Conservation (phyloP, 495 filamentous ascomycete genomes). For the Pyrenopolyporus hunteri region DNA sequence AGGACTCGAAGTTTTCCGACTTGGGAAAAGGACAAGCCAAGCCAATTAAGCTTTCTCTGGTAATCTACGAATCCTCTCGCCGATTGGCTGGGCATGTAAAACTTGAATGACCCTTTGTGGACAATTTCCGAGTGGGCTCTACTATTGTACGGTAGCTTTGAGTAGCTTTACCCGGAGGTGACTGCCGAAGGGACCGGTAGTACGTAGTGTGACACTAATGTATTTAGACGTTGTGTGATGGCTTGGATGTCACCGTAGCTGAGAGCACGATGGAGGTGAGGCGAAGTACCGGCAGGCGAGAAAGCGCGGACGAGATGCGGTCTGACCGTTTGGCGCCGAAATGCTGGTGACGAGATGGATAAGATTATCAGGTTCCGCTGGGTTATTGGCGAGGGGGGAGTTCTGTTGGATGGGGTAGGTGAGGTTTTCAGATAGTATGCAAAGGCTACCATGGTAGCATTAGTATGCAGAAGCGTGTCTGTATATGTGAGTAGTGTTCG, state of each 20-base stretch:
- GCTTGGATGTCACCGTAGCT: constrained; percentile 26
- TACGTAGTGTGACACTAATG: constrained; percentile 33
- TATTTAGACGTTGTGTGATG: constrained; percentile 28
- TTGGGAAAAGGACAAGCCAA: constrained; percentile 13
- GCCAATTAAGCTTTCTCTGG: constrained; percentile 25
- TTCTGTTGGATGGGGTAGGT: no score
- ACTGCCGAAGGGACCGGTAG: constrained; percentile 36
- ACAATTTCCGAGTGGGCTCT: constrained; percentile 27
- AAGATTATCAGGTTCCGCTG: background rate
- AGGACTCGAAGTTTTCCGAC: constrained; percentile 2
- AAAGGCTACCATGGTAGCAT: no score
- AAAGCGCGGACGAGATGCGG: constrained; percentile 18
- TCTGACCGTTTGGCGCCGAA: constrained; percentile 13
- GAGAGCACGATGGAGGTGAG: constrained; percentile 22
- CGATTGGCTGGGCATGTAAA: constrained; percentile 17
- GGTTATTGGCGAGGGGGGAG: background rate
- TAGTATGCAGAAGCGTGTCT: background rate
- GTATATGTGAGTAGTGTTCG: no score
- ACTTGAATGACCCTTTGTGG: constrained; percentile 17
- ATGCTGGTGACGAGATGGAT: background rate
- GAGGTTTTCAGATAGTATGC: no score
- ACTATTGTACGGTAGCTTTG: no score
- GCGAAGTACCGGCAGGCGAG: constrained; percentile 29
- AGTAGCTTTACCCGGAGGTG: constrained; percentile 35
- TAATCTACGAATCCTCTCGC: background rate